A percentile compares a stretch with the other conserved stretches of the same genome.
Conservation (phyloP, 2,329 filamentous ascomycete genomes). For the Setomelanomma holmii region DNA sequence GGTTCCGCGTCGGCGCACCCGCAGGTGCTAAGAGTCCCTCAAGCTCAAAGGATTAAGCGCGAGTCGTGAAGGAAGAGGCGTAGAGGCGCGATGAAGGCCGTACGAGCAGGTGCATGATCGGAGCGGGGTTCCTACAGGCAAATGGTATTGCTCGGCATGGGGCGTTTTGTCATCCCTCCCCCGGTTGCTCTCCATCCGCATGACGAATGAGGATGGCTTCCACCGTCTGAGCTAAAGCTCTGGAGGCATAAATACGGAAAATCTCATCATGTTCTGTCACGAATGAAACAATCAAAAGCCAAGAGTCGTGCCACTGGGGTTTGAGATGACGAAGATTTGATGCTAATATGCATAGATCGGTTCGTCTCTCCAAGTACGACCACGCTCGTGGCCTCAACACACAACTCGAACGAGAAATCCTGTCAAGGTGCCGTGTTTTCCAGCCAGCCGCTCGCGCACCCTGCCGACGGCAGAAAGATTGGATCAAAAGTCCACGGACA, state of each 20-base stretch:
- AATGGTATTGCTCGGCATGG: constrained; percentile 49
- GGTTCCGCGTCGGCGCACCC: constrained; percentile 89
- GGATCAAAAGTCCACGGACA: too few relatives aligned
- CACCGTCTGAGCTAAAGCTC: constrained; percentile 39
- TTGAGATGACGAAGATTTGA: too few relatives aligned
- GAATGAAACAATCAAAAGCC: constrained; percentile 40
- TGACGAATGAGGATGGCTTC: constrained; percentile 38
- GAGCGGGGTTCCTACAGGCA: constrained; percentile 40
- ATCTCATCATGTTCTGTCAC: constrained; percentile 51
- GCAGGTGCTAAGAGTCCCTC: constrained; percentile 78
- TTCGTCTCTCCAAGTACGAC: not conserved
- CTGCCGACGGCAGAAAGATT: too few relatives aligned
- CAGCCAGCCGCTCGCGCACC: too few relatives aligned
- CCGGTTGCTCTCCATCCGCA: constrained; percentile 42
- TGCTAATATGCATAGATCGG: too few relatives aligned
- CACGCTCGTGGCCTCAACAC: too few relatives aligned
- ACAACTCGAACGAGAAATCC: too few relatives aligned
- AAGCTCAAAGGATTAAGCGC: constrained; percentile 29
- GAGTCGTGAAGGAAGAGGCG: constrained; percentile 21
- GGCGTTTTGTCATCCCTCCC: constrained; percentile 47
- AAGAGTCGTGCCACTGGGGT: not conserved
- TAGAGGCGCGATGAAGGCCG: constrained; percentile 35
- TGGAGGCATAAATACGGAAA: constrained; percentile 48
- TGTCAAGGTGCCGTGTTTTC: too few relatives aligned
- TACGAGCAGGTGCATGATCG: constrained; percentile 39